Conservation (phyloP, 2,329 filamentous ascomycete genomes). For the Pseudopyricularia cyperi region DNA sequence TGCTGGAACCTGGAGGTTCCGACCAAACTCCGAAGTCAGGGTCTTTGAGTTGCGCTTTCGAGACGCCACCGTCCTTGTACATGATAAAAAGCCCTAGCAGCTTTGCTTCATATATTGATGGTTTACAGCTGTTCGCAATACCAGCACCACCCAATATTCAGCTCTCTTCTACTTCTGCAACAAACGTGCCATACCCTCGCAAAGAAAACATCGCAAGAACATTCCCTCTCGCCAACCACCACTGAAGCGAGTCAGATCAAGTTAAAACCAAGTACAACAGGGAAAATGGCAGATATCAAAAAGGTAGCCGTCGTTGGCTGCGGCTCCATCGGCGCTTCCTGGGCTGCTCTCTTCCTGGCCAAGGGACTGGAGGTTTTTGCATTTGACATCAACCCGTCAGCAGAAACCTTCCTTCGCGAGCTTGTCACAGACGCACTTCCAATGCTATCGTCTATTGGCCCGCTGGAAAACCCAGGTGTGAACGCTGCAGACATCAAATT, state of each 20-base stretch:
- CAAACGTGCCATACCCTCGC: not conserved
- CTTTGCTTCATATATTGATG: not conserved
- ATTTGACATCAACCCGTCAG: slow-evolving; percentile 14
- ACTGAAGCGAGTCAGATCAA: not conserved
- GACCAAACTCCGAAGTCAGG: not conserved
- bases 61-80: not conserved
- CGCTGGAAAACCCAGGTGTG: not conserved
- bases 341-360: slow-evolving; percentile 22
- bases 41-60: not conserved
- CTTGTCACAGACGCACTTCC: not conserved
- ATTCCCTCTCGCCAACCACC: not conserved
- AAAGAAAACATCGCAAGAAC: not conserved
- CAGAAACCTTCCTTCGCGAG: not conserved
- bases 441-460: not conserved
- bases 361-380: slow-evolving; percentile 21
- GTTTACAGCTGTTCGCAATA: not conserved
- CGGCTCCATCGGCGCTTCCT: slow-evolving; percentile 21
- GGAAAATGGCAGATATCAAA: slow-evolving; percentile 5
- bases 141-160: not conserved
- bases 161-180: not conserved
- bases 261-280: not conserved
- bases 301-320: slow-evolving; percentile 18
- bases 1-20: not conserved
- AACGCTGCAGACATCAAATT: not conserved
- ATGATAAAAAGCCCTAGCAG: not conserved